These are phyloP conservation scores for Pharnaceum exiguum DNA, from an alignment of 148 eudicot species.

Conservation along the genomic window DNA sequence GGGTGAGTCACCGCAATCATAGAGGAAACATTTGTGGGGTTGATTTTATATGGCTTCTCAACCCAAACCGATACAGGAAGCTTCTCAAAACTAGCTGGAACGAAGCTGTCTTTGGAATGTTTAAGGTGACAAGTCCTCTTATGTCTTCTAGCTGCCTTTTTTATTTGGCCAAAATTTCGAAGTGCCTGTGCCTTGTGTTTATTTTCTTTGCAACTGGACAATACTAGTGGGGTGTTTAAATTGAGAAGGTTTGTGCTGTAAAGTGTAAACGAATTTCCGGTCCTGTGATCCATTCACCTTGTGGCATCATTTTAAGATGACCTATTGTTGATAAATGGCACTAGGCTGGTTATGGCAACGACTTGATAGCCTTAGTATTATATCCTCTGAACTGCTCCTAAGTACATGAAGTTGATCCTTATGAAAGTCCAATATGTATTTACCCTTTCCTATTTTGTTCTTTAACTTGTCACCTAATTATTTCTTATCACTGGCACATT, in stretches of 20 bases:
- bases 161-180: background rate
- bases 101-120: conserved; percentile 90
- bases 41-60: conserved; percentile 99
- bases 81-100: conserved; percentile 90
- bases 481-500: too few relatives aligned
- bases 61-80: conserved; percentile 80
- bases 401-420: too few relatives aligned
- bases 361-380: too few relatives aligned
- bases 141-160: background rate
- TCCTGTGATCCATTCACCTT: background rate
- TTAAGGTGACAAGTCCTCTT: conserved; percentile 63
- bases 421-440: too few relatives aligned
- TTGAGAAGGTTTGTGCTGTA: too few relatives aligned
- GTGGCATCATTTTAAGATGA: too few relatives aligned
- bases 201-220: background rate
- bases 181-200: background rate
- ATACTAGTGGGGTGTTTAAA: background rate
- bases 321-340: too few relatives aligned
- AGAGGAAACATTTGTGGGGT: conserved; percentile 95
- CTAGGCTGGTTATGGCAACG: too few relatives aligned
- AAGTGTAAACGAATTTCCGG: too few relatives aligned
- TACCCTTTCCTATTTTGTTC: too few relatives aligned
- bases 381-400: background rate
- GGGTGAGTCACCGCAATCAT: conserved; percentile 99
- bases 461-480: too few relatives aligned